Base-by-base conservation (phyloP, 305 asterid species). In the Fraxinus baroniana region DNA sequence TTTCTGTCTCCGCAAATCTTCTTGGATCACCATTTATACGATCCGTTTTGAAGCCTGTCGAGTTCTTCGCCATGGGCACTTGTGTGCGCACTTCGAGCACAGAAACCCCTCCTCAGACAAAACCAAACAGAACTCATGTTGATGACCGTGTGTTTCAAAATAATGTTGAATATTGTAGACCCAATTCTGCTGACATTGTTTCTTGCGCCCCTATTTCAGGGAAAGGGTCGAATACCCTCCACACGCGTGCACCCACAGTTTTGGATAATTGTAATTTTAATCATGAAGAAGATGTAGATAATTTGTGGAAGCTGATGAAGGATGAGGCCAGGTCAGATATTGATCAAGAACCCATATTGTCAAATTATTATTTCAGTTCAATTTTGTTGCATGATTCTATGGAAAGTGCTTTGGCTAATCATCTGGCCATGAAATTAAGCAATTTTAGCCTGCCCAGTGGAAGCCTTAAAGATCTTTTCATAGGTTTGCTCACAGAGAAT, bases 31-130 rank as follows among this genome's bases (percentile, higher is more conserved):
- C 36, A 24, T 66, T 66, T 66, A 66, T 24, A 28, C 37, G 9
- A 28, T 18, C 37, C 18, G 5, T 2, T 66, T 66, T 36, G 37
- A 44, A 1, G 41, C 90, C 1, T 81, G 81, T 75, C 44, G 75
- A 55, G 33, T 37, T 5, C 78, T 41, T 68, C 49, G 7, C 91
- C 86, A 87, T 89, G 91, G 80, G 87, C 20, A 73, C 91, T 46
- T 89, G 85, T 72, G 49, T 87, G 2, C 92, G 86, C 88, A 74
- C 89, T 26, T 87, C 92, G 0, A 52, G 84, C 66, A 85, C 88
- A 1, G 74, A 85, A 49, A 41, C 87, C 78, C 85, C 86, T 30
- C 36, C 88, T 5, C 88, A 79, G 12, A n/a, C 79, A 79, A 81
- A 66, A 15, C 62, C 83, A 1, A 83, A 39, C 32, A 76, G 41